These are phyloP conservation scores for Pseudogymnoascus sp. DNA, from an alignment of 2,329 filamentous ascomycete genomes.

Conservation along the genomic window DNA sequence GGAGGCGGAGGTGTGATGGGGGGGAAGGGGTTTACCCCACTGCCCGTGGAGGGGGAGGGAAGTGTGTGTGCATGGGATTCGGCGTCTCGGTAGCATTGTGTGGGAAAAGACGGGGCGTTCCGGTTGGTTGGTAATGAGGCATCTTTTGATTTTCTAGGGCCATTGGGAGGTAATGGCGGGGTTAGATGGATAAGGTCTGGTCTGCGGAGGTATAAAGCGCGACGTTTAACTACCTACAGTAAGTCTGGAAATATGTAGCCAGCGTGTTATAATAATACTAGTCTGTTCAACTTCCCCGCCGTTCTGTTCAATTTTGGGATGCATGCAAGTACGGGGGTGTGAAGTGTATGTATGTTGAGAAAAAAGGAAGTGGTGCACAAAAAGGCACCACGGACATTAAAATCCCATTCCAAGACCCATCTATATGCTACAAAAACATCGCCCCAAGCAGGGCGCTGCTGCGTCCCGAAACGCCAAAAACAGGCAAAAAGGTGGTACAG, in stretches of 20 bases:
- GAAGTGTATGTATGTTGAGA: not conserved
- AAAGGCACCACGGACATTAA: not conserved
- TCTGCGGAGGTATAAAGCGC: not conserved
- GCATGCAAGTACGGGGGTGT: not conserved
- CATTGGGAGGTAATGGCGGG: not conserved
- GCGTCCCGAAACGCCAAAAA: not conserved
- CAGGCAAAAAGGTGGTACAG: not conserved
- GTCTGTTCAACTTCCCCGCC: not conserved
- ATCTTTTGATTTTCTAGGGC: not conserved
- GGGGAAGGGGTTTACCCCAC: too few species aligned
- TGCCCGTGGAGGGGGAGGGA: too few species aligned
- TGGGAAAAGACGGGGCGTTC: not conserved
- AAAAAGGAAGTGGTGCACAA: not conserved
- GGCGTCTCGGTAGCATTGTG: not conserved
- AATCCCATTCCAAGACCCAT: not conserved
- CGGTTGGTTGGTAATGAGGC: not conserved
- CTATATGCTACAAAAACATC: not conserved
- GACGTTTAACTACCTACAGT: not conserved
- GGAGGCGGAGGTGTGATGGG: constrained; percentile 4
- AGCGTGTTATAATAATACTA: not conserved
- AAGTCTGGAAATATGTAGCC: not conserved
- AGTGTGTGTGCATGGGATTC: not conserved
- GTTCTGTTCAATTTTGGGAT: too few species aligned
- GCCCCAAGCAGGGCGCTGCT: not conserved
- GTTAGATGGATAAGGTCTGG: not conserved